Percentiles rank a stretch among this genome's conserved stretches.
Conservation (phyloP, 352 stramenopile species). For the Pythium volutum region DNA sequence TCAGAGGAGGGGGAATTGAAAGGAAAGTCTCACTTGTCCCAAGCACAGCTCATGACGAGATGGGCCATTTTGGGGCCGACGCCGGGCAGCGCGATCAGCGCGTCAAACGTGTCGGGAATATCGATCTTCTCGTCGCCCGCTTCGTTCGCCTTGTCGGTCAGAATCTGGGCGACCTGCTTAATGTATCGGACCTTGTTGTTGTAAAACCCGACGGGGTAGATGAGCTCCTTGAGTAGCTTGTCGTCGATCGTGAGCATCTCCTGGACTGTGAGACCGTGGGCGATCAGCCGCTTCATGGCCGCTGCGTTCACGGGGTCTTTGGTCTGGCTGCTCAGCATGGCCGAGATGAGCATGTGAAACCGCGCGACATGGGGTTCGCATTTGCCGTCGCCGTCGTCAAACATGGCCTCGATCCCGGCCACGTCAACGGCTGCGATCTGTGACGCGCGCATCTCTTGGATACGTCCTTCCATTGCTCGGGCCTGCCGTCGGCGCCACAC, state of each 20-base stretch:
- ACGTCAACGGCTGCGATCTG: conserved; percentile 71
- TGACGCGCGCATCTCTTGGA: conserved; percentile 63
- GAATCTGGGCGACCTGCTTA: conserved; percentile 69
- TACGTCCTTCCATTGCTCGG: conserved; percentile 61
- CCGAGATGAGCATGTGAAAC: conserved; percentile 94
- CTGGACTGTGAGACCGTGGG: conserved; percentile 77
- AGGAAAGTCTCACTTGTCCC: conserved; percentile 59
- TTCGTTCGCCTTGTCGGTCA: conserved; percentile 37
- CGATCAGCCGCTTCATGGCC: conserved; percentile 63
- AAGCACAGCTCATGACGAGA: conserved; percentile 93
- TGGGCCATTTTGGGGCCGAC: conserved; percentile 97
- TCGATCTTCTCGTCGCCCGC: conserved; percentile 47
- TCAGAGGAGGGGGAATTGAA: background rate
- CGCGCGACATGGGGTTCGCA: conserved; percentile 48
- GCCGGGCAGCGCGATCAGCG: conserved; percentile 89
- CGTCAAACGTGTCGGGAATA: conserved; percentile 90
- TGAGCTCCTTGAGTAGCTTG: conserved; percentile 84
- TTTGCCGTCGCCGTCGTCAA: conserved; percentile 27
- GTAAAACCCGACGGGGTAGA: conserved; percentile 94
- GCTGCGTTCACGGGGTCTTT: conserved; percentile 92
- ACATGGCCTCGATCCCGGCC: conserved; percentile 62
- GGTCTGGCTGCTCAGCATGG: conserved; percentile 97
- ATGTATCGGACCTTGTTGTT: conserved; percentile 97
- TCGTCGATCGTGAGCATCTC: conserved; percentile 84
- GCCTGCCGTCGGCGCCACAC: conserved; percentile 26